A percentile compares a stretch with the other conserved stretches of the same genome.
phyloP scores from a whole-genome alignment of 2,329 filamentous ascomycete genomes.

The Ophiostoma populinum region DNA sequence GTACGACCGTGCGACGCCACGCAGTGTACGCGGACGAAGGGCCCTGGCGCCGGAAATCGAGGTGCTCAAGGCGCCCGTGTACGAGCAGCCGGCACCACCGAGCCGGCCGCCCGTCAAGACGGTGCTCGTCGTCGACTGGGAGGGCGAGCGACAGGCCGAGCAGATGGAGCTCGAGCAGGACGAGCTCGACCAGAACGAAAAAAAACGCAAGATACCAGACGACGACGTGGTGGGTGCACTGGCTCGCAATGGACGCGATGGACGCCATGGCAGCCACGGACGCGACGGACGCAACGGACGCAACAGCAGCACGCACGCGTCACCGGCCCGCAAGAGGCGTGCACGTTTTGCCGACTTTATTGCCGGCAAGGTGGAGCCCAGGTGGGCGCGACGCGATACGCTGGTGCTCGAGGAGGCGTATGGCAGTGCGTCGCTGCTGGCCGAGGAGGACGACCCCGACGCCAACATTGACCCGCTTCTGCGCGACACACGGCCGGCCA shows the following conservation, averaged over 20 bases:
- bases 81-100: conserved; percentile 14
- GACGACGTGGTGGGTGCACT: too few species aligned
- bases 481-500: neutral
- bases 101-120: neutral
- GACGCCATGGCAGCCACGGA: too few species aligned
- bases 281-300: neutral
- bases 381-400: neutral
- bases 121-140: conserved; percentile 1
- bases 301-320: neutral
- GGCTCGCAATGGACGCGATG: too few species aligned
- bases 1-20: conserved; percentile 6
- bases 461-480: conserved; percentile 7
- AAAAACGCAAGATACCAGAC: neutral
- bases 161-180: neutral
- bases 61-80: conserved; percentile 32
- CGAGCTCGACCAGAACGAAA: neutral
- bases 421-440: too few species aligned
- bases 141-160: neutral
- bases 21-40: conserved; percentile 17
- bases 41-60: conserved; percentile 26
- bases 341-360: conserved; percentile 7
- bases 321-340: neutral
- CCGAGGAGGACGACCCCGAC: neutral
- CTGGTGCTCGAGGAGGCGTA: neutral
- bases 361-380: conserved; percentile 6